Base-by-base conservation (phyloP, 805 yeast genomes). In the Priceomyces carsonii region DNA sequence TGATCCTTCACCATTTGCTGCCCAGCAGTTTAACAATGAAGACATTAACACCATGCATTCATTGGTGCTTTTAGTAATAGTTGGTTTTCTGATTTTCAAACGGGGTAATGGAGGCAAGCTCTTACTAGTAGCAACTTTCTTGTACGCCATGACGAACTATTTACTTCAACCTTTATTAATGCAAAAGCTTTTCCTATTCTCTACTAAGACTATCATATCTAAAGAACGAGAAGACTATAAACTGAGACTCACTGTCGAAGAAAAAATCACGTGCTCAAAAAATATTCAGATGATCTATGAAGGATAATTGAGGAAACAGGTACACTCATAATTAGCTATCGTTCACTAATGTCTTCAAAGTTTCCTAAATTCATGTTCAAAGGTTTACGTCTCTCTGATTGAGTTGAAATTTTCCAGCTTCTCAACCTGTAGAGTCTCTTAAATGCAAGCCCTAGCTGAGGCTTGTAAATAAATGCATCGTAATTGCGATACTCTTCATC, bases 21-120 rank as follows among this genome's bases (percentile, higher is more conserved):
- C 95, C 98, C 98, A 90, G 66, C 98, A 90, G 71, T 85, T 86
- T 48, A 90, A 69, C 58, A 90, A 71, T 31, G 86, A 82, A 1
- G 93, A 81, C 90, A 90, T 85, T 44, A 84, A 65, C 38, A 86
- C 88, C 41, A 80, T 60, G 60, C 96, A 89, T 39, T 86, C 80
- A 48, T 82, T 80, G 30, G 85, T 75, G 38, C 71, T 59, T 46
- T 77, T 78, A 33, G 73, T 70, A 19, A 74, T 65, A 3, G 76
- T 67, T 10, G 88, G 80, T 48, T 77, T 80, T 56, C 82, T 81
- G 39, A 82, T 84, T 57, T 79, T 76, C 34, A 87, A 70, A 53
- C 81, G 73, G 26, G 88, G 90, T 42, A 87, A 72, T 14, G 89
- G 86, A 17, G 95, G 95, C 43, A 68, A 56, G 33, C 61, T 54